These are phyloP conservation scores for Nicotiana tabacum DNA, from an alignment of 257 asterid species.

Conservation along the genomic window DNA sequence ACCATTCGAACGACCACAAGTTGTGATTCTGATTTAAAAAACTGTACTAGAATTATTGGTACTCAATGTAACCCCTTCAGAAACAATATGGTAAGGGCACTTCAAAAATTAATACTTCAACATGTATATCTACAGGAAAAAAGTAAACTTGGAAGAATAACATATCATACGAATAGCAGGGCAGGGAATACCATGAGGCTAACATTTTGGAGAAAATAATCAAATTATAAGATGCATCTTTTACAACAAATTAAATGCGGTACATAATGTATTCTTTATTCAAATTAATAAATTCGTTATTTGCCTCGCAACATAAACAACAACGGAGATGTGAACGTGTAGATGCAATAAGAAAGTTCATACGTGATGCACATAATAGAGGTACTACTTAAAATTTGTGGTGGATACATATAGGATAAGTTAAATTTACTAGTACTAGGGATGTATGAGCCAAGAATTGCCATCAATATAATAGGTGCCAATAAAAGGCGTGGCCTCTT, in stretches of 20 bases:
- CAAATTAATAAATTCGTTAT: background rate
- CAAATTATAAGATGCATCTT: background rate
- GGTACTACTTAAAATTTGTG: background rate
- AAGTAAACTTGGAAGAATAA: background rate
- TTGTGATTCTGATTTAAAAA: too few relatives aligned
- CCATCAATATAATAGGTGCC: slow-evolving; percentile 44
- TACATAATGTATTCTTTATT: background rate
- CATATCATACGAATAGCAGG: background rate
- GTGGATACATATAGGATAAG: too few relatives aligned
- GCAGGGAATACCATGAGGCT: background rate
- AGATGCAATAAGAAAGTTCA: background rate
- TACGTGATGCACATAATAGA: background rate
- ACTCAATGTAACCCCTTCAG: too few relatives aligned
- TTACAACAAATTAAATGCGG: background rate
- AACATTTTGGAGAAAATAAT: background rate
- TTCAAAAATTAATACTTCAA: too few relatives aligned
- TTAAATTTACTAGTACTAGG: slow-evolving; percentile 13
- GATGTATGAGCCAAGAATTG: slow-evolving; percentile 39
- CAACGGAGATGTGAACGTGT: background rate
- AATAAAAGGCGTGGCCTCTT: slow-evolving; percentile 49
- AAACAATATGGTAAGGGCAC: too few relatives aligned
- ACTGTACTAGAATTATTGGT: too few relatives aligned
- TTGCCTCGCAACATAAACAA: background rate
- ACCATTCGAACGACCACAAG: too few relatives aligned
- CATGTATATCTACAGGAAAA: background rate